Evolutionary conservation across 2,329 filamentous ascomycete species (phyloP).

Genomic region (Leptographium lundbergii): DNA sequence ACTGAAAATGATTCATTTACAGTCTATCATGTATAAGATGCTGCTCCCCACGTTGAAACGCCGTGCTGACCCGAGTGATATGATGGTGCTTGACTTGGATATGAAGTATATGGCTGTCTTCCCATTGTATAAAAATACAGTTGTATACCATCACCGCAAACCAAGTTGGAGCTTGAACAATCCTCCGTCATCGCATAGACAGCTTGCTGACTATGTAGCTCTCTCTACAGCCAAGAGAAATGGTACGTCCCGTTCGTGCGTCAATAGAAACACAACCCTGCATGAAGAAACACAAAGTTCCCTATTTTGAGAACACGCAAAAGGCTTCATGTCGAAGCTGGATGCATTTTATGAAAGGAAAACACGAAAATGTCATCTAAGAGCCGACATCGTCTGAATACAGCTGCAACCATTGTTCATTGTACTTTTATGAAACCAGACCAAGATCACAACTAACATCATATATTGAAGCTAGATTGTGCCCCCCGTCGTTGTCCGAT

Average conservation of each 20-base stretch:
- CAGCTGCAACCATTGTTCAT: background rate
- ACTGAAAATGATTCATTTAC: background rate
- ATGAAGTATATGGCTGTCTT: background rate
- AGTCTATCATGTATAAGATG: background rate
- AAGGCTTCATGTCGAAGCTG: background rate
- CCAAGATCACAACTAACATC: background rate
- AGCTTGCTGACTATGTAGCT: background rate
- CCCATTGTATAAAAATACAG: background rate
- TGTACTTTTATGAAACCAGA: background rate
- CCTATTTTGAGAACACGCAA: constrained; percentile 10
- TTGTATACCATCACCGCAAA: background rate
- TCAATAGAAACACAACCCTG: background rate
- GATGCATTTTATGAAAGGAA: constrained; percentile 4
- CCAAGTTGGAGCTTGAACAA: background rate
- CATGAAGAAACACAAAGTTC: constrained; percentile 12
- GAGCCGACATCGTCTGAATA: constrained; percentile 15
- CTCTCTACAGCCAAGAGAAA: background rate
- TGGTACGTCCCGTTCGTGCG: background rate
- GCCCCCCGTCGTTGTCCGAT: too few relatives aligned
- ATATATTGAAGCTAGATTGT: background rate
- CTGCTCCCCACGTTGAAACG: background rate
- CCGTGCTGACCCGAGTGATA: background rate
- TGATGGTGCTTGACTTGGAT: background rate
- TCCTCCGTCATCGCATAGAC: too few relatives aligned
- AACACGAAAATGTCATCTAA: constrained; percentile 9